Evolutionary conservation across 352 stramenopile genomes (phyloP).

Genomic region (Globisporangium okanoganense): DNA sequence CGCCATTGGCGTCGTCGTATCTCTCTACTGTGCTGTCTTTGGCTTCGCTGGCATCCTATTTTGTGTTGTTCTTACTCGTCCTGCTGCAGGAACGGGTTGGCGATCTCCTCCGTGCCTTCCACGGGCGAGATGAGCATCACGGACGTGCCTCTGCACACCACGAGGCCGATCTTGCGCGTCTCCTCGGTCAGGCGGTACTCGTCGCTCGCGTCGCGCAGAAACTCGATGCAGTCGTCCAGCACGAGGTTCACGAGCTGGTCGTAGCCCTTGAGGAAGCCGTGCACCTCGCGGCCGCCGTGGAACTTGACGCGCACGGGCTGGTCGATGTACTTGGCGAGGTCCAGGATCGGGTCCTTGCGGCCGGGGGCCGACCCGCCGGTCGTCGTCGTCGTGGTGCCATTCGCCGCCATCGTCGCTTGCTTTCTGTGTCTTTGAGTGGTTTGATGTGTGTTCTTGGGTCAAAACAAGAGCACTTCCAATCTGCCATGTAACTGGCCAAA

Average conservation of each 20-base stretch:
- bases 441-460: slow-evolving; percentile 4
- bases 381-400: slow-evolving; percentile 24
- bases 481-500: not conserved
- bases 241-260: slow-evolving; percentile 97
- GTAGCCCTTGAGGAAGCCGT: slow-evolving; percentile 93
- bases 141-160: slow-evolving; percentile 92
- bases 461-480: not conserved
- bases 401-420: slow-evolving; percentile 48
- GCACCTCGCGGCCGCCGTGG: slow-evolving; percentile 90
- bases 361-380: slow-evolving; percentile 18
- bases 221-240: slow-evolving; percentile 95
- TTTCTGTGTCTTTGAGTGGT: not conserved
- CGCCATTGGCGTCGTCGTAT: not conserved
- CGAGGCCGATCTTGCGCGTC: slow-evolving; percentile 90
- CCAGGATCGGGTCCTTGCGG: slow-evolving; percentile 88
- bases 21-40: not conserved
- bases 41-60: not conserved
- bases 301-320: slow-evolving; percentile 94
- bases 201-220: slow-evolving; percentile 91
- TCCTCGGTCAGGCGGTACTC: slow-evolving; percentile 86
- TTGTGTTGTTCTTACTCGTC: slow-evolving; percentile 44
- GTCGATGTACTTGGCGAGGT: slow-evolving; percentile 95
- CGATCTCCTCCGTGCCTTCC: slow-evolving; percentile 90
- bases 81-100: slow-evolving; percentile 89
- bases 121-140: slow-evolving; percentile 91